Base-by-base conservation (phyloP, 2,329 filamentous ascomycete species). In the Dryadomyces quercivorus region DNA sequence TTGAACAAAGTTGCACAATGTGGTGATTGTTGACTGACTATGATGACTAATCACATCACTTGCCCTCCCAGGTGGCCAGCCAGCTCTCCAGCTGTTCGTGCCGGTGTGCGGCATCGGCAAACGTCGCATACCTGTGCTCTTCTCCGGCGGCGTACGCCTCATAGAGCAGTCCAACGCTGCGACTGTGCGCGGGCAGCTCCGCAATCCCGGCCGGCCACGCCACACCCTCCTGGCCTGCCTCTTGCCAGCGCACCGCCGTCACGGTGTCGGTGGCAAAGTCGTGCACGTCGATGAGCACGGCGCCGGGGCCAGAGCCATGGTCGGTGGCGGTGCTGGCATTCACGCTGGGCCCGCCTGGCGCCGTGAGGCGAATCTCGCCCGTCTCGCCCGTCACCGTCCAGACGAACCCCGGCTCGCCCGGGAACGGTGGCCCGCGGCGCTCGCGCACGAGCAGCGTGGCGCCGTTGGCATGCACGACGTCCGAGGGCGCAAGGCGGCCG, bases 131-230 rank as follows among this genome's bases (percentile, higher is more conserved):
- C 48, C 54, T 54, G 43, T 59, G 61, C 51, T 52, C 46, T 0
- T 63, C 58, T 43, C 60, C 63, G 1, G 62, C 59, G 8, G 75
- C 75, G 66, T 73, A 80, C 1, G 69, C 70, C 60, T 85, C 80
- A 64, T 83, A 84, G 0, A 81, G 60, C 20, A 70, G 70, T 0
- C 72, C 80, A 31, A 84, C 74, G 58, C 73, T 76, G 52, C 75
- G 69, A 1, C 70, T 71, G 3, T 66, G 60, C 1, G 70, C 40
- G 0, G 75, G 71, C 18, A 80, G 56, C 12, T 72, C 68, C 12
- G 71, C 66, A 21, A n/a, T 31, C 10, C 22, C 46, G 46, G 15
- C 22, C 21, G 22, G 20, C 26, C 47, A 40, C 12, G 36, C 31
- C 20, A 16, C 16, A 15, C 5, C 42, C 61, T 75, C 74, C 65